Base-by-base conservation (phyloP, 106 monocot genomes). In the Dendrobium catenatum region DNA sequence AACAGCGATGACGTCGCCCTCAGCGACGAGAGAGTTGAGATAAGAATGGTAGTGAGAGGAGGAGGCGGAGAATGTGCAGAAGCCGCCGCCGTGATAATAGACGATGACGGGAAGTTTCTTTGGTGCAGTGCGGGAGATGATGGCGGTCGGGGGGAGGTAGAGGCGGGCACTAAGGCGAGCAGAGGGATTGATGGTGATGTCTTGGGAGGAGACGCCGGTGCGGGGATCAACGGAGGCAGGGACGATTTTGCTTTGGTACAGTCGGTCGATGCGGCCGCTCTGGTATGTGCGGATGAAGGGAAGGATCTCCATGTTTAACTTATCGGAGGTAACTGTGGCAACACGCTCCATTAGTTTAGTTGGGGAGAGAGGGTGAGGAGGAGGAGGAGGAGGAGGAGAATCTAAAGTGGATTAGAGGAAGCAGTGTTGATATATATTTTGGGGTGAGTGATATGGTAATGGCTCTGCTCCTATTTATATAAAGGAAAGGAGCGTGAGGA, bases 41-140 rank as follows among this genome's bases (percentile, higher is more conserved):
- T 89, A 81, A 46, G 26, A 16, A 81, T 89, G 89, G 47, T 79
- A 83, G 2, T 18, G 18, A 1, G 86, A 17, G 17, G 43, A 56
- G 79, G 40, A 24, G 22, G 83, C 76, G 61, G 59, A 37, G 29
- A 51, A 75, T 44, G 76, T 4, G 79, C 73, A 75, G 83, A 86
- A 89, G 68, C 64, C 89, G 6, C 89, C 89, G 56, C 89, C 89
- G 59, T 89, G 89, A 81, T 55, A 89, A 75, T 89, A 82, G 29
- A 89, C 61, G 17, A 86, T 7, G 72, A 89, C 68, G 18, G 89
- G 89, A 3, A 84, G 81, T 46, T 84, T 89, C 64, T 78, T 81
- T 44, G 29, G 6, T 4, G 9, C 37, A 0, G 0, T 44, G 42
- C 0, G 3, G 22, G 22, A 42, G 17, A 42, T 1, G 42, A 42